Evolutionary conservation across 768 basidiomycete species (phyloP).

Genomic region (Suillus fuscotomentosus): DNA sequence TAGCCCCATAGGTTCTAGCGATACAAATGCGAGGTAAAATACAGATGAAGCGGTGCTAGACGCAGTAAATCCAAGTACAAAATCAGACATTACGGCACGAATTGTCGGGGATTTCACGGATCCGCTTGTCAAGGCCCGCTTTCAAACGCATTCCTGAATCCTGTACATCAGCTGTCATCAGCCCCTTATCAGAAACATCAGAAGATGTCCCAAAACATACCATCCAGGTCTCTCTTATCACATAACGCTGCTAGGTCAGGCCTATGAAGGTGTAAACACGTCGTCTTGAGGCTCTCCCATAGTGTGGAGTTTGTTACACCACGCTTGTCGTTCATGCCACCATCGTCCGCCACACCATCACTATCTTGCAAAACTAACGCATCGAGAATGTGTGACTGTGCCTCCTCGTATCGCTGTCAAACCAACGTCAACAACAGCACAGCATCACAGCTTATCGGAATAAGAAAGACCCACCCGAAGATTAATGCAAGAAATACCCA

Average conservation of each 20-base stretch:
- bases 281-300: conserved; percentile 87
- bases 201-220: conserved; percentile 26
- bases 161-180: conserved; percentile 4
- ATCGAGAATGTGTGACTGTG: conserved; percentile 82
- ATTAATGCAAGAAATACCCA: conserved; percentile 91
- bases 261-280: conserved; percentile 78
- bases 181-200: not conserved
- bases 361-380: conserved; percentile 87
- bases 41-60: conserved; percentile 4
- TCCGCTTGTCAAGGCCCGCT: not conserved
- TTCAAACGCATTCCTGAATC: conserved; percentile 11
- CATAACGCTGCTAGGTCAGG: conserved; percentile 76
- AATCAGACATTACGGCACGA: not conserved
- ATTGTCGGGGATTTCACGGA: no score
- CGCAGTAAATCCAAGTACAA: not conserved
- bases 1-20: not conserved
- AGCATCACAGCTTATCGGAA: conserved; percentile 9
- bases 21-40: not conserved
- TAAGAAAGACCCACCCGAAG: conserved; percentile 54
- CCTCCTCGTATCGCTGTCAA: conserved; percentile 77
- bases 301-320: conserved; percentile 76
- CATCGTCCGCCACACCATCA: conserved; percentile 61
- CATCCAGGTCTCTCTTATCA: conserved; percentile 68
- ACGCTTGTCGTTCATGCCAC: conserved; percentile 48
- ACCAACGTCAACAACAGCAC: not conserved